Conservation (phyloP, 2,329 filamentous ascomycete species). For the Aspergillus quadricinctus region DNA sequence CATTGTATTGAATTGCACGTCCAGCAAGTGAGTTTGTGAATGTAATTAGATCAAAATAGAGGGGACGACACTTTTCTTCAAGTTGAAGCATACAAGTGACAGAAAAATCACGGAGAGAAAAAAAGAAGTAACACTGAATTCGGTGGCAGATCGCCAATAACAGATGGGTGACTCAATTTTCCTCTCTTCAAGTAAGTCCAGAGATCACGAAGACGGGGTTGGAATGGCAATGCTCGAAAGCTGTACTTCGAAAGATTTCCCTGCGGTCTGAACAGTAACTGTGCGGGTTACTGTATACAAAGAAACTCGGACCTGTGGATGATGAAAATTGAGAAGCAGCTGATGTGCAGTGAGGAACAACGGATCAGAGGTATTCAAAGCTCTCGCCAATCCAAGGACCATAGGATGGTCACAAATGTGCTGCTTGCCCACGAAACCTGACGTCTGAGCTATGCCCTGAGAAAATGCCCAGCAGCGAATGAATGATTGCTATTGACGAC, state of each 20-base stretch:
- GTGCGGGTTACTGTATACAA: constrained; percentile 32
- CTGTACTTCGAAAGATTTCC: constrained; percentile 22
- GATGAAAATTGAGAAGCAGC: constrained; percentile 25
- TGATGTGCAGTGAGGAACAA: constrained; percentile 15
- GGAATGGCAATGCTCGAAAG: constrained; percentile 21
- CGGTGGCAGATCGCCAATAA: constrained; percentile 12
- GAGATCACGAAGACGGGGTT: constrained; percentile 22
- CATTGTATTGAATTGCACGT: constrained; percentile 58
- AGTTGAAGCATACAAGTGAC: constrained; percentile 24
- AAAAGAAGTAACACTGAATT: constrained; percentile 12
- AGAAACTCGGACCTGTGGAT: constrained; percentile 26
- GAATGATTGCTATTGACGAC: neutral
- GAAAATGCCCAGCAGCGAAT: neutral
- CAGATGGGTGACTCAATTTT: constrained; percentile 15
- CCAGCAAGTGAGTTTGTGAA: constrained; percentile 23
- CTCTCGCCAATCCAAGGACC: constrained; percentile 16
- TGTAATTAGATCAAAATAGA: constrained; percentile 27
- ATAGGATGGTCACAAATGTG: neutral
- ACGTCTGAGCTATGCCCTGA: neutral
- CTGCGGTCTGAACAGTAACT: constrained; percentile 24
- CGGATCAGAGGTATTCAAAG: constrained; percentile 8
- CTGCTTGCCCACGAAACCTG: neutral
- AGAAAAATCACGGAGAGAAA: constrained; percentile 8
- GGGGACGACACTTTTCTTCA: constrained; percentile 20
- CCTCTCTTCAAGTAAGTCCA: constrained; percentile 13